Base-by-base conservation (phyloP, 257 asterid genomes). In the Knoxia roxburghii region DNA sequence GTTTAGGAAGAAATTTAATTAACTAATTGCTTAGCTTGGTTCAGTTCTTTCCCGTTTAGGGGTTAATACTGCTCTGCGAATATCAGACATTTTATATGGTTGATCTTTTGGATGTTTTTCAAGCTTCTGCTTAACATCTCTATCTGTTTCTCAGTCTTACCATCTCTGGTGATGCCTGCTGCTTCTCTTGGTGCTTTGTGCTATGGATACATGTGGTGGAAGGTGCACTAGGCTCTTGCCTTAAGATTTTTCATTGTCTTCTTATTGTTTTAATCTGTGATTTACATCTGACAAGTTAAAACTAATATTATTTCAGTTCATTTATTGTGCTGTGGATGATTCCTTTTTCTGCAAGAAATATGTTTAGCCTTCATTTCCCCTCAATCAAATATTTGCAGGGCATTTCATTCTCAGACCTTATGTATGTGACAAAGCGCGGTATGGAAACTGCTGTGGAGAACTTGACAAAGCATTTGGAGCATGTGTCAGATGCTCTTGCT, bases 181-280 rank as follows among this genome's bases (percentile, higher is more conserved):
- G 88, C 97, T 74, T 77, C 96, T 74, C 29, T 83, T 58, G 97
- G 97, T 75, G 89, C 96, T 35, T 26, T 89, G 83, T 93, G 98
- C 63, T 89, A 89, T 80, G 98, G 96, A 57, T 93, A 93, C 79
- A 93, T 93, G 97, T 82, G 97, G 96, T 87, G 97, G 97, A 92
- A 92, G 98, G 97, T 92, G 54, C 63, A 61, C 65, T 32, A 30
- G n/a, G 49, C 57, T 70, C 18, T 50, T 37, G 58, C 65, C 18
- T 72, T 57, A 45, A 20, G 56, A 37, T 52, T 62, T 66, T 20
- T 59, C 26, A 4, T 39, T 50, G 7, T 35, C 9, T n/a, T 56
- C 21, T 67, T 67, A n/a, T n/a, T n/a, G n/a, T n/a, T n/a, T n/a
- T n/a, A n/a, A n/a, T n/a, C n/a, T n/a, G n/a, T n/a, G n/a, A n/a